phyloP scores from a whole-genome alignment of 2,329 filamentous ascomycete genomes.

The Orbilia ellipsospora region DNA sequence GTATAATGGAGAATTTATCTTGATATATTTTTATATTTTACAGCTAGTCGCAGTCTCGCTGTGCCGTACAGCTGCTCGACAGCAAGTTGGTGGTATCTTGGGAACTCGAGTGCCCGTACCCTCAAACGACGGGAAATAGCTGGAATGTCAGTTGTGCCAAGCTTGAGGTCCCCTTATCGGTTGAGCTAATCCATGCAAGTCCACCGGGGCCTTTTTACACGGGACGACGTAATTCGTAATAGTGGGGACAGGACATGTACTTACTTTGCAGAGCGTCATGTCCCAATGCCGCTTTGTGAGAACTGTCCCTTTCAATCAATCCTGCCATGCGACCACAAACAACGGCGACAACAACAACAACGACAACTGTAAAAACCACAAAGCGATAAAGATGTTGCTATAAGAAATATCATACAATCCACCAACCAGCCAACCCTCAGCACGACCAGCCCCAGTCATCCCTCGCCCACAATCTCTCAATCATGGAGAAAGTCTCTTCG shows the following conservation, averaged over 20 bases:
- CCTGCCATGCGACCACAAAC: background rate
- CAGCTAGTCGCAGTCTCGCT: too few species aligned
- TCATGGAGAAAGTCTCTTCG: constrained; percentile 23
- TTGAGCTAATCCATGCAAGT: too few species aligned
- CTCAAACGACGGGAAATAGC: too few species aligned
- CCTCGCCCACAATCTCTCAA: background rate
- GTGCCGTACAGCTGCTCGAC: too few species aligned
- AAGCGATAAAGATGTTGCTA: constrained; percentile 15
- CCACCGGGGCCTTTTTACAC: background rate
- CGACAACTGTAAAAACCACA: constrained; percentile 4
- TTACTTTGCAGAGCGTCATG: too few species aligned
- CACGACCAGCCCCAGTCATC: background rate
- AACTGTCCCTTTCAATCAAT: constrained; percentile 27
- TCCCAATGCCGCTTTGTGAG: background rate
- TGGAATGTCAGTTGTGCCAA: too few species aligned
- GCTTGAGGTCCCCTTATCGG: too few species aligned
- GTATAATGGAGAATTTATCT: too few species aligned
- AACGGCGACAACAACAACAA: background rate
- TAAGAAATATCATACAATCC: constrained; percentile 11
- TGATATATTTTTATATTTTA: too few species aligned
- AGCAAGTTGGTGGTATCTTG: too few species aligned
- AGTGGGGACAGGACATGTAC: too few species aligned
- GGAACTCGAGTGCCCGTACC: too few species aligned
- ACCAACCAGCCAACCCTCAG: background rate
- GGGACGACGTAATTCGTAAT: background rate